Conservation (phyloP, 1,139 yeast genomes). For the Petasospora rhodanensis region DNA sequence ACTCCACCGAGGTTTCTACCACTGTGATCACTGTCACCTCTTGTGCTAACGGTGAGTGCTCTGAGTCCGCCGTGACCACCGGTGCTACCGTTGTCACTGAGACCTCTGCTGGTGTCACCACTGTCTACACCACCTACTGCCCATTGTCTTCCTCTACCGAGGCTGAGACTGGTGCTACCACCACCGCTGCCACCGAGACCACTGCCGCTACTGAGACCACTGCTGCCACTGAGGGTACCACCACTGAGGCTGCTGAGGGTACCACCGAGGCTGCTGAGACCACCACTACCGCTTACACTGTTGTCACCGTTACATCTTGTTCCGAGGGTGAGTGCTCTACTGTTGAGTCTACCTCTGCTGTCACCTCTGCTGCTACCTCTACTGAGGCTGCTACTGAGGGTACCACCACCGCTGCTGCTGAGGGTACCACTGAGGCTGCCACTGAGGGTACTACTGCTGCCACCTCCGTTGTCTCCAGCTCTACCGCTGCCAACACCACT, state of each 20-base stretch:
- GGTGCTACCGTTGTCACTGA: constrained; percentile 9
- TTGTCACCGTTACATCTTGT: too few relatives aligned
- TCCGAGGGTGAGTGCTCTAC: too few relatives aligned
- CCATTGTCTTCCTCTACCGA: constrained; percentile 2
- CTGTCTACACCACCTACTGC: constrained; percentile 7
- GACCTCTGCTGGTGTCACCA: constrained; percentile 6
- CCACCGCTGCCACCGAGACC: constrained; percentile 4
- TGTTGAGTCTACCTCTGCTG: constrained; percentile 4
- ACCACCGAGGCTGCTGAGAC: constrained; percentile 2
- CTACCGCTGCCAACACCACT: constrained; percentile 6
- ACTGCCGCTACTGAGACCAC: constrained; percentile 4
- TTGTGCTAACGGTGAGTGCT: constrained; percentile 1
- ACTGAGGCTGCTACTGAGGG: constrained; percentile 5
- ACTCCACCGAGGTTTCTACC: constrained; percentile 15
- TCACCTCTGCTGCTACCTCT: constrained; percentile 4
- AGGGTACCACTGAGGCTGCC: constrained; percentile 4
- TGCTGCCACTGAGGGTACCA: constrained; percentile 2
- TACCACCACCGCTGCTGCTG: constrained; percentile 4
- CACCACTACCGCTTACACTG: constrained; percentile 3
- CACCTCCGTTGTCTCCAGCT: too few relatives aligned
- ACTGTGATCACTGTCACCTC: constrained; percentile 8
- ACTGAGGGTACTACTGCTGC: constrained; percentile 3
- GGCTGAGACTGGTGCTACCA: constrained; percentile 4
- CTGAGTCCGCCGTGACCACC: constrained; percentile 3
- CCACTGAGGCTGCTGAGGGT: constrained; percentile 8